Evolutionary conservation across 1,284 basidiomycete genomes (phyloP).

Genomic region (Ganoderma resinaceum): DNA sequence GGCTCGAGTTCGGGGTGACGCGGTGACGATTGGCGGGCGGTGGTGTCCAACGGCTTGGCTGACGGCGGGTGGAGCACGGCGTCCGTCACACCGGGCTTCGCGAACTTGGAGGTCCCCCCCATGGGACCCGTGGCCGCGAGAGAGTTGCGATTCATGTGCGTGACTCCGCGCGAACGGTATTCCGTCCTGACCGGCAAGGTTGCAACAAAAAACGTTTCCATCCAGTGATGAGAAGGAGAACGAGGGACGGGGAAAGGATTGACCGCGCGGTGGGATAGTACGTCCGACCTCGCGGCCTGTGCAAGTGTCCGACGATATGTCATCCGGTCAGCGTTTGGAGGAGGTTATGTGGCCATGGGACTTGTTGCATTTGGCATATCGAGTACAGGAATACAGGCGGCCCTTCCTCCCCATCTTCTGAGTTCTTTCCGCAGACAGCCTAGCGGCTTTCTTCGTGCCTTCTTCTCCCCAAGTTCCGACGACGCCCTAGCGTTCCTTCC

Average conservation of each 20-base stretch:
- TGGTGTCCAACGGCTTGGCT: not conserved
- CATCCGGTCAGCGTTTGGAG: slow-evolving; percentile 1
- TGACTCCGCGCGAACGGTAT: slow-evolving; percentile 1
- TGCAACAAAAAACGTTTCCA: not conserved
- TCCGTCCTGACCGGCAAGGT: slow-evolving; percentile 1
- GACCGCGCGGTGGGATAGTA: not conserved
- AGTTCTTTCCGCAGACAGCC: not conserved
- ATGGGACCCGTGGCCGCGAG: not conserved
- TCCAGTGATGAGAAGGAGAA: not conserved
- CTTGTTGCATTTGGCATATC: slow-evolving; percentile 12
- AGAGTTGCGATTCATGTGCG: not conserved
- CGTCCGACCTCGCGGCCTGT: not conserved
- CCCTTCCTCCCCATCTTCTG: slow-evolving; percentile 2
- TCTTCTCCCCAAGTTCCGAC: slow-evolving; percentile 15
- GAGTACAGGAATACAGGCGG: slow-evolving; percentile 6
- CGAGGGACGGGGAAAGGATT: too few relatives aligned
- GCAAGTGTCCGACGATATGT: not conserved
- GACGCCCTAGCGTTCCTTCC: not conserved
- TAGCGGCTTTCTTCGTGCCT: not conserved
- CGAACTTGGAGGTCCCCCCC: not conserved
- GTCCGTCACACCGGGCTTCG: not conserved
- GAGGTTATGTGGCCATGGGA: slow-evolving; percentile 3
- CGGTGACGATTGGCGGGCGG: not conserved
- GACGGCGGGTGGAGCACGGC: not conserved
- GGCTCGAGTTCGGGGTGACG: too few relatives aligned